Evolutionary conservation across 305 asterid genomes (phyloP).

Genomic region (Fraxinus baroniana): DNA sequence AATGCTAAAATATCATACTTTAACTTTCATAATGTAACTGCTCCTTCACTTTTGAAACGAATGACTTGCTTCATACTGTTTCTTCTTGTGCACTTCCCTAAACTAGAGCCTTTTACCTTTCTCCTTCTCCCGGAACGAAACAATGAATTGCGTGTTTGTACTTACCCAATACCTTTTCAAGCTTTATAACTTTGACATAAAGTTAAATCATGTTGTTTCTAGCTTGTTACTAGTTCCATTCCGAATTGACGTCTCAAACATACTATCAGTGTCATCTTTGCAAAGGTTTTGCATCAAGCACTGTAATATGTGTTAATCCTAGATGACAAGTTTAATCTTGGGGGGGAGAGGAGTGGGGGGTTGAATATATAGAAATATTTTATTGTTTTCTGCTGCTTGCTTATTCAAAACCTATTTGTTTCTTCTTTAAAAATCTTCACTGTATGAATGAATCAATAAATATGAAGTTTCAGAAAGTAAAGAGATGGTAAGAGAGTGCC

Average conservation of each 20-base stretch:
- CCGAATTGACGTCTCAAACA: background rate
- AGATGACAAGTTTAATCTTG: background rate
- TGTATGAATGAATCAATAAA: background rate
- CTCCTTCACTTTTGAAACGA: background rate
- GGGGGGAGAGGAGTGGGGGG: background rate
- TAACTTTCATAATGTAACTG: background rate
- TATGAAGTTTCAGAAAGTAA: background rate
- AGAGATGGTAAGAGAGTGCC: background rate
- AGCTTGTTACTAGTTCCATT: background rate
- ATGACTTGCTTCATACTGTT: background rate
- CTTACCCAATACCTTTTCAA: background rate
- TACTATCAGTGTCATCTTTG: background rate
- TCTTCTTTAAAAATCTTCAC: background rate
- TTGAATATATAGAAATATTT: background rate
- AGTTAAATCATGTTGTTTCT: background rate
- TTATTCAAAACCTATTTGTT: background rate
- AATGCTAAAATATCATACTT: background rate
- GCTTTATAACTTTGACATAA: background rate
- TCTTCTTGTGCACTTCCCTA: background rate
- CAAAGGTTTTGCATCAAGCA: background rate
- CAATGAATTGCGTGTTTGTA: background rate
- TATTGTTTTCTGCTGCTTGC: background rate
- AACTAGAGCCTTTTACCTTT: background rate
- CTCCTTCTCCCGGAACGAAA: background rate
- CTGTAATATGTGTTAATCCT: background rate